Conservation (phyloP, 352 stramenopile genomes). For the Phytophthora hibernalis region DNA sequence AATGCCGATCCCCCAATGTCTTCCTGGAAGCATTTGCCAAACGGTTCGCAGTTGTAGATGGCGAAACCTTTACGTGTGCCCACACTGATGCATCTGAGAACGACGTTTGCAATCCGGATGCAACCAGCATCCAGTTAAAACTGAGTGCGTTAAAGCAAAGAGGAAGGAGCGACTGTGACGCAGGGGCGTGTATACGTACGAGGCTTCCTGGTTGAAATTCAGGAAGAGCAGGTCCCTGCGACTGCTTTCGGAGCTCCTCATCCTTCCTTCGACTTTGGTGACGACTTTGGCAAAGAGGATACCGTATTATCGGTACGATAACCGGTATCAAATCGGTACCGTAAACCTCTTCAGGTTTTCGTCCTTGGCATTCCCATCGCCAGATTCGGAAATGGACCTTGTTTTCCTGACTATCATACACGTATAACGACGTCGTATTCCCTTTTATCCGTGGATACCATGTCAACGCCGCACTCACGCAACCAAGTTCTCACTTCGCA, state of each 20-base stretch:
- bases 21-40: conserved; percentile 90
- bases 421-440: not conserved
- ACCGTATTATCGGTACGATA: not conserved
- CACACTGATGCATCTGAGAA: conserved; percentile 89
- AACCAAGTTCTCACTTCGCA: not conserved
- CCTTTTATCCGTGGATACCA: not conserved
- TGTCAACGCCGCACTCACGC: not conserved
- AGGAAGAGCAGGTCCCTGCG: conserved; percentile 86
- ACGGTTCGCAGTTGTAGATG: conserved; percentile 94
- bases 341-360: too few relatives aligned
- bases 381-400: not conserved
- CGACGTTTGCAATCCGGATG: not conserved
- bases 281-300: not conserved
- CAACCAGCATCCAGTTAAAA: not conserved
- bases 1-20: conserved; percentile 90
- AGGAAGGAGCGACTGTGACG: not conserved
- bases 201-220: conserved; percentile 94
- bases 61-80: conserved; percentile 87
- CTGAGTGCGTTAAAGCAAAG: not conserved
- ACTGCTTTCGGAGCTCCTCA: conserved; percentile 55
- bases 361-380: not conserved
- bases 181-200: conserved; percentile 45
- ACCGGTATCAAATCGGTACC: not conserved
- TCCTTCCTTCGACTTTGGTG: conserved; percentile 1
- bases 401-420: too few relatives aligned